Conservation (phyloP, 2,329 filamentous ascomycete species). For the Orbilia brochopaga region DNA sequence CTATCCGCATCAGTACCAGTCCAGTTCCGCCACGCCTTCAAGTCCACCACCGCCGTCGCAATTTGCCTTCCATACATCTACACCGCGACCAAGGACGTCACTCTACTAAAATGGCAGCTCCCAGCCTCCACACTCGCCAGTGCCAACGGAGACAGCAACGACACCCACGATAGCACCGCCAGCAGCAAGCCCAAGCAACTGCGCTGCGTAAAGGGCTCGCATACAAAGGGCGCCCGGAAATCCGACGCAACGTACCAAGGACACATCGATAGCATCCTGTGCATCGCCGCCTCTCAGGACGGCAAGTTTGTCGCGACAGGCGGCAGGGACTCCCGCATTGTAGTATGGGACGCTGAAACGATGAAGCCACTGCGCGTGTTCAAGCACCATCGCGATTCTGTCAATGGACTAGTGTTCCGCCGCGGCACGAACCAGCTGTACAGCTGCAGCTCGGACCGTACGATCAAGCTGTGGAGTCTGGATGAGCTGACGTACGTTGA, state of each 20-base stretch:
- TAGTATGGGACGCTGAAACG: conserved; percentile 83
- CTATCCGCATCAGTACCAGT: conserved; percentile 72
- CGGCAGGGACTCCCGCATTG: conserved; percentile 79
- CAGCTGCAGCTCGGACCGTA: conserved; percentile 86
- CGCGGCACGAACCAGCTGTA: conserved; percentile 90
- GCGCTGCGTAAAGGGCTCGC: conserved; percentile 66
- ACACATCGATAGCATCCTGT: conserved; percentile 79
- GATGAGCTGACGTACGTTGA: conserved; percentile 93
- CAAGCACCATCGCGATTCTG: conserved; percentile 85
- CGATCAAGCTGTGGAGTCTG: conserved; percentile 92
- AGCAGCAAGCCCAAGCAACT: conserved; percentile 70
- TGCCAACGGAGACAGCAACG: conserved; percentile 55
- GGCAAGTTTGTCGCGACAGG: conserved; percentile 91
- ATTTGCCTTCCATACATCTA: conserved; percentile 81
- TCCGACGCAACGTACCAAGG: conserved; percentile 74
- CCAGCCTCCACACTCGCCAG: conserved; percentile 56
- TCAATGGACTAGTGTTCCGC: conserved; percentile 84
- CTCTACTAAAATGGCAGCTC: conserved; percentile 87
- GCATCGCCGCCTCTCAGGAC: conserved; percentile 83
- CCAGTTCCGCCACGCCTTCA: conserved; percentile 78
- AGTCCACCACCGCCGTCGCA: conserved; percentile 78
- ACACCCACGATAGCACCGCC: conserved; percentile 55
- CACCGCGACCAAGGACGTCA: conserved; percentile 83
- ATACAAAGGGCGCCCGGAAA: conserved; percentile 59
- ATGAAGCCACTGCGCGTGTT: conserved; percentile 82